A percentile compares a stretch with the other conserved stretches of the same genome.
phyloP scores from a whole-genome alignment of 495 filamentous ascomycete genomes.

The Podospora bellae-mahoneyi region DNA sequence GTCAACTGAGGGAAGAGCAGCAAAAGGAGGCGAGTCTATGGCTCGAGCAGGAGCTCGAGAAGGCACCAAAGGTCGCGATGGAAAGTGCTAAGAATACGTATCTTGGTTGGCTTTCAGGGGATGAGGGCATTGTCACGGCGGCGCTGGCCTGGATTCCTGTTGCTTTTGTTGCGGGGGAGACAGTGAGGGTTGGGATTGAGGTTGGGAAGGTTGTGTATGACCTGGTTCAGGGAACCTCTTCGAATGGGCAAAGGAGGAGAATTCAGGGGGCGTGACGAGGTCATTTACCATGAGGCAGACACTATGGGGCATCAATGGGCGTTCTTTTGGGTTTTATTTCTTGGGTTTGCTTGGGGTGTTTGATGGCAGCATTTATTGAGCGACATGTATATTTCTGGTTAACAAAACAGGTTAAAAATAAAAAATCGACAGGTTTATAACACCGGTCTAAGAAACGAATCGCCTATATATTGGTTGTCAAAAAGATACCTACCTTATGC shows the following conservation, averaged over 20 bases:
- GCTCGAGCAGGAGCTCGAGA: conserved; percentile 4
- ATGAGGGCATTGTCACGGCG: conserved; percentile 10
- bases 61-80: conserved; percentile 10
- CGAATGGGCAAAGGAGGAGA: background rate
- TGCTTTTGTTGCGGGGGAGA: conserved; percentile 9
- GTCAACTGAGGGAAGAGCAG: conserved; percentile 4
- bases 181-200: conserved; percentile 12
- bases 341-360: background rate
- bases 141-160: conserved; percentile 14
- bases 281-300: background rate
- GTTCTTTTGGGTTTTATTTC: background rate
- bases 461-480: too few relatives aligned
- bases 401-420: background rate
- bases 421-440: background rate
- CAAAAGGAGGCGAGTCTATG: background rate
- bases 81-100: conserved; percentile 1
- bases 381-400: background rate
- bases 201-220: conserved; percentile 10
- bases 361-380: background rate
- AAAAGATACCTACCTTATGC: too few relatives aligned
- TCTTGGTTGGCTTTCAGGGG: conserved; percentile 12
- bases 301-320: background rate
- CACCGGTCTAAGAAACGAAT: background rate
- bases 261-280: background rate
- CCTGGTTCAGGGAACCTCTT: background rate